Evolutionary conservation across 2,329 filamentous ascomycete species (phyloP).

Genomic region (Colletotrichum melonis): DNA sequence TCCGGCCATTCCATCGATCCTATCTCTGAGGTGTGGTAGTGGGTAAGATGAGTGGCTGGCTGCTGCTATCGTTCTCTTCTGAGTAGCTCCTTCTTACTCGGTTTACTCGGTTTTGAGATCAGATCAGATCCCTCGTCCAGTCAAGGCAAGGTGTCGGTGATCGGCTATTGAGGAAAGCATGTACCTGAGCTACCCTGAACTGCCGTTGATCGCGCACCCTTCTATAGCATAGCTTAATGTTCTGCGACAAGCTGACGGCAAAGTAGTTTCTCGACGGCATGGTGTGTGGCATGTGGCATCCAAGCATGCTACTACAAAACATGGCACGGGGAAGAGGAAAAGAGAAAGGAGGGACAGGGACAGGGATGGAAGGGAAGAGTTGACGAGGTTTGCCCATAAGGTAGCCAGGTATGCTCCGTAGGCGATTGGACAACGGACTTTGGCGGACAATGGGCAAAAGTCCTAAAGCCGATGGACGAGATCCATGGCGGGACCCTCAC

Average conservation of each 20-base stretch:
- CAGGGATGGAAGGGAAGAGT: too few relatives aligned
- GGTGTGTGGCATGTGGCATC: conserved; percentile 18
- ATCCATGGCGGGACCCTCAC: too few relatives aligned
- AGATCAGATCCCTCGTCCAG: neutral
- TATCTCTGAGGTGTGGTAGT: neutral
- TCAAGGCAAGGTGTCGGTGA: conserved; percentile 4
- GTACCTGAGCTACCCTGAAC: neutral
- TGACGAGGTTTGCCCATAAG: too few relatives aligned
- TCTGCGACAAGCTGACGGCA: neutral
- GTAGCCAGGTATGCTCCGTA: neutral
- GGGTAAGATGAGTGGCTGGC: neutral
- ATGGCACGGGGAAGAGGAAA: conserved; percentile 8
- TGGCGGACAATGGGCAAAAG: neutral
- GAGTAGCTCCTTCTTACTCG: conserved; percentile 2
- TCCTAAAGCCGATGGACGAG: neutral
- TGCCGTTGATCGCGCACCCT: neutral
- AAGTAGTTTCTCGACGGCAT: conserved; percentile 10
- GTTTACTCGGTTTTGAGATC: neutral
- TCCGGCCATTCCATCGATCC: neutral
- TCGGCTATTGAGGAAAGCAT: conserved; percentile 12
- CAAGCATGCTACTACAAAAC: neutral
- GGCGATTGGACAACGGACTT: neutral
- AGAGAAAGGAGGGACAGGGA: neutral
- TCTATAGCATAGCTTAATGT: conserved; percentile 1
- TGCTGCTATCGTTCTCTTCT: neutral